Evolutionary conservation across 228 moss, liverwort and hornwort species (phyloP), one percentile per base, ranked within the genome.

Genomic region (Sphagnum fallax): DNA sequence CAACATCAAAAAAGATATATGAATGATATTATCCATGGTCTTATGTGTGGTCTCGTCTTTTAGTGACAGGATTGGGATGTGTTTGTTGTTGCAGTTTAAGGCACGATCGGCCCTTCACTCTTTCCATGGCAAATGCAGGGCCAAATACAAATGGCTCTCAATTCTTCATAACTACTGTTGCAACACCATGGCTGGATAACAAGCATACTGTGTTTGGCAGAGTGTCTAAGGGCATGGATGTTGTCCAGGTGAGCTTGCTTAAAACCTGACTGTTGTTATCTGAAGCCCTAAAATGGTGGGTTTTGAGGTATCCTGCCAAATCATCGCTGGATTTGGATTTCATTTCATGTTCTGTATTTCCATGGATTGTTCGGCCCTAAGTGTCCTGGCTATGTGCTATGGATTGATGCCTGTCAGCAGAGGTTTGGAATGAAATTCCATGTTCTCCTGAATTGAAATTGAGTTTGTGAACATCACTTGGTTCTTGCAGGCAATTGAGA

Each of bases 181-280:
- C 98, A 47, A 98, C 98, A 10, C 98, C 98, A 53, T 98, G 98
- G 98, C 79, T 98, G 71, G 98, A 98, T 76, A 98, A 98, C 64
- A 98, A 98, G 72, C 98, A 98, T 79, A 98, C 94, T 57, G 98
- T 98, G 51, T 98, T 92, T 83, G 98, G 98, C 72, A 90, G 98
- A 71, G 88, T 98, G 48, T 89, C 91, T 6, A 98, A 98, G 77
- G 98, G 98, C 77, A 98, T 98, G 98, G 98, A 98, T 74, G 98
- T 98, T 67, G 92, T 98, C 64, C 97, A 98, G 97, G 97, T 93
- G 60, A 4, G 73, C 15, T 53, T 9, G 18, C 73, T 51, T 50
- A 5, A 9, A 8, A 8, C 55, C 55, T 55, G 9, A 4, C 12
- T 55, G 55, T 55, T 12, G 0, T 55, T 8, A 55, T 55, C 55